phyloP scores from a whole-genome alignment of 1,284 basidiomycete genomes.

The Sanghuangporus baumii region DNA sequence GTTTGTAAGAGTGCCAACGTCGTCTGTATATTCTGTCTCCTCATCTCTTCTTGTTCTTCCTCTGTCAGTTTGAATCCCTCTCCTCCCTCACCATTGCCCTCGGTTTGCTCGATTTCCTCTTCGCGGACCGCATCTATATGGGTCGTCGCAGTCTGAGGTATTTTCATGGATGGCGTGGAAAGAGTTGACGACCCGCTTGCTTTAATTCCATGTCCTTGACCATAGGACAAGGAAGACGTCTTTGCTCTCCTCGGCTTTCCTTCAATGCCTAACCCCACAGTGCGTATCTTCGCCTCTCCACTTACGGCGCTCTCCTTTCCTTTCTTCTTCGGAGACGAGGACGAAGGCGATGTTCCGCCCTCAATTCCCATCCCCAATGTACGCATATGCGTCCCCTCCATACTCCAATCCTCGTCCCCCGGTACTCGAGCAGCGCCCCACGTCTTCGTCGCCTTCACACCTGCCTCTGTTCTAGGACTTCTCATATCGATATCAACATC shows the following conservation, averaged over 20 bases:
- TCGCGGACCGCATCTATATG: background rate
- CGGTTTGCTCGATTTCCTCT: background rate
- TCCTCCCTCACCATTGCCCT: background rate
- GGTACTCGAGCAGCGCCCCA: constrained; percentile 54
- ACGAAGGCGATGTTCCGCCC: background rate
- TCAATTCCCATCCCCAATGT: constrained; percentile 31
- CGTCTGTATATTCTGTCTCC: constrained; percentile 38
- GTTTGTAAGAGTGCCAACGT: constrained; percentile 66
- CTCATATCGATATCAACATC: constrained; percentile 30
- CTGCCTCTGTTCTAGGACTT: background rate
- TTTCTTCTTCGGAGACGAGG: constrained; percentile 11
- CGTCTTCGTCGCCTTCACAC: constrained; percentile 28
- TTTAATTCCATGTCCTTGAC: background rate
- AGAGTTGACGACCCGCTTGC: background rate
- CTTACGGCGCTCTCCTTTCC: constrained; percentile 25
- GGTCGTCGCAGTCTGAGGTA: background rate
- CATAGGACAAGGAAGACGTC: background rate
- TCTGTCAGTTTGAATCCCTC: background rate
- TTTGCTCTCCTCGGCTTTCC: background rate
- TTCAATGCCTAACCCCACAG: constrained; percentile 14
- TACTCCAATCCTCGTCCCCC: constrained; percentile 49
- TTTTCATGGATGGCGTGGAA: background rate
- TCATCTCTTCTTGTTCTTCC: constrained; percentile 31
- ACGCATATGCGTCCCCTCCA: constrained; percentile 37
- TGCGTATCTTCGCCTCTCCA: constrained; percentile 1